Base-by-base conservation (phyloP, 1,284 basidiomycete genomes). In the Cutaneotrichosporon sp. region DNA sequence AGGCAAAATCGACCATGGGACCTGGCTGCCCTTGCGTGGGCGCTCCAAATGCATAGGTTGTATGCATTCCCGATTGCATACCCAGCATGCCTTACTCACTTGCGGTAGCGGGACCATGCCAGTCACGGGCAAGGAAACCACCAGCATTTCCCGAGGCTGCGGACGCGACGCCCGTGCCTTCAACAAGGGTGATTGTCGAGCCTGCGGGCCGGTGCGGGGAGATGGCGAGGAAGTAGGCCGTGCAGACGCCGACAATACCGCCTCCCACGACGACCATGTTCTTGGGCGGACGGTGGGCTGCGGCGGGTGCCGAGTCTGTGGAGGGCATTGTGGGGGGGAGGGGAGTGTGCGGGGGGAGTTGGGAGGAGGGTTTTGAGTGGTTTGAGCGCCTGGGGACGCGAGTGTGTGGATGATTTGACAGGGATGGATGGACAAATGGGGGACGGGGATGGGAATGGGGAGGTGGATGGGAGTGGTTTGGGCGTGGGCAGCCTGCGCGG, bases 141-240 rank as follows among this genome's bases (percentile, higher is more conserved):
- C 90, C 92, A 0, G 89, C 87, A 69, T 94, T 94, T 5, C 92
- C 92, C 0, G 85, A 88, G 1, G 91, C 89, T 0, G 74, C 82
- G 6, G 79, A 75, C 0, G 81, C 81, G 12, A 81, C 72, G 5
- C 65, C 69, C 1, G 85, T 88, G 3, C 88, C 85, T 74, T 97
- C 92, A 46, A 96, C 71, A 6, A 97, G 70, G 1, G 75, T 78
- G 49, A 79, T 68, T 19, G 55, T 58, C 25, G 78, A 87, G 85
- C n/a, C 64, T 38, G 62, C 37, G 10, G 56, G 51, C 5, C 62
- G 59, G 16, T 59, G 43, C 11, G 67, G 57, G 24, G 61, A 64
- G 31, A 58, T 64, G 26, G 66, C 49, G 39, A 66, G 56, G 54
- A 70, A 74, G 60, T 68, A 76, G 31, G 90, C 90, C 0, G 86